Evolutionary conservation across 805 yeast species (phyloP), one percentile per base, ranked within the genome.

Genomic region (Spathaspora passalidarum): DNA sequence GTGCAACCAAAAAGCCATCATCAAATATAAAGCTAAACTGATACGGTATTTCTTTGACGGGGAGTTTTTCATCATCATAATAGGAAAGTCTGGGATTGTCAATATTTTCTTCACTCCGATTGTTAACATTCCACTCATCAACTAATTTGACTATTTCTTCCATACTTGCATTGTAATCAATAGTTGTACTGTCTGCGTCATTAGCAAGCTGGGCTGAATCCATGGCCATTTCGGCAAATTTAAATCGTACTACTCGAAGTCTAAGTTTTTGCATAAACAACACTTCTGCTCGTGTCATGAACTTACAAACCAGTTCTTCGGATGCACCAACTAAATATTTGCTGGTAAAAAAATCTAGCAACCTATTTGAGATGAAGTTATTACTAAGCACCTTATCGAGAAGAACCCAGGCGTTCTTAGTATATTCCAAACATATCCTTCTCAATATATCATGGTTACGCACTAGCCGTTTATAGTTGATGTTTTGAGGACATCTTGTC

Each of bases 311-410:
- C 38, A 35, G 9, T 3, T 25, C 9, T 7, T 29, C 17, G 7
- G 6, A 14, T n/a, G 13, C 34, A 9, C 16, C 34, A 29, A 29
- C 4, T 13, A 29, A 29, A 13, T 29, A 29, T 4, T 17, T 36
- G 4, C 19, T 16, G 10, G 21, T 36, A 10, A 36, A 36, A 36
- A 19, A 16, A 8, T 14, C 18, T 13, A 46, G 26, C 32, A 53
- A 21, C 18, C 46, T 43, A 18, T 22, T 32, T 2, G 55, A 47
- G 6, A 56, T 42, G 45, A 56, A 59, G 20, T 47, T 49, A 41
- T 42, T 47, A 18, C 44, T 43, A 9, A 56, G 45, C 10, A 54
- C 32, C 2, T 42, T 46, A 7, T 42, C 42, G n/a, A 39, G 32
- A 10, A 55, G 16, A 5, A 40, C 54, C 20, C n/a, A 40, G 3